Percentiles rank a stretch among this genome's conserved stretches.
Conservation (phyloP, 2,329 filamentous ascomycete genomes). For the Alternaria alternata region DNA sequence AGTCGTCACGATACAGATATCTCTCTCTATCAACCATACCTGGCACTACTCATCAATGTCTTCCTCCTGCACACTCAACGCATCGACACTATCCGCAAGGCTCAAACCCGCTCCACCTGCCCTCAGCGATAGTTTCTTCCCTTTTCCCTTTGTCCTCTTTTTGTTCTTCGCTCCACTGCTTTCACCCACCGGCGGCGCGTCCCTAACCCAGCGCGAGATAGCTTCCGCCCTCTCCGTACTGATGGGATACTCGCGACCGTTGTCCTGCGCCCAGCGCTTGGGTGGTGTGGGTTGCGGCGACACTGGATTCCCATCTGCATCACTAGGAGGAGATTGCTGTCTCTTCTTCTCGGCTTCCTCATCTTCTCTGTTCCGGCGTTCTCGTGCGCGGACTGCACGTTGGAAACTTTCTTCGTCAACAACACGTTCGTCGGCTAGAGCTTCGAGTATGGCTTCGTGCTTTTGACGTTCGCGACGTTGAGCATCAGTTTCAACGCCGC, state of each 20-base stretch:
- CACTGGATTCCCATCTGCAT: conserved; percentile 5
- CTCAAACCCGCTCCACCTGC: conserved; percentile 13
- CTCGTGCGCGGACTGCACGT: conserved; percentile 68
- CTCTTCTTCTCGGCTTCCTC: conserved; percentile 55
- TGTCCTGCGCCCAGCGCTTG: conserved; percentile 70
- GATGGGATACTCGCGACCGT: conserved; percentile 73
- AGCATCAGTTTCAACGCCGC: conserved; percentile 55
- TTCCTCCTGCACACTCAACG: conserved; percentile 25
- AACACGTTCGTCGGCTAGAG: conserved; percentile 72
- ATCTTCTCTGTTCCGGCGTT: conserved; percentile 64
- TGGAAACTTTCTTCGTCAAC: conserved; percentile 72
- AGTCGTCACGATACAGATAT: background rate
- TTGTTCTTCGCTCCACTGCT: conserved; percentile 46
- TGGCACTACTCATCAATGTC: conserved; percentile 4
- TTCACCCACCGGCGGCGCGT: conserved; percentile 54
- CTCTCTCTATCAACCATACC: background rate
- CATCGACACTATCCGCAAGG: conserved; percentile 31
- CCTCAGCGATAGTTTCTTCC: conserved; percentile 4
- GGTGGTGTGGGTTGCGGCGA: conserved; percentile 32
- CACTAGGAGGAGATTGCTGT: background rate
- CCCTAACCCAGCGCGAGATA: conserved; percentile 73
- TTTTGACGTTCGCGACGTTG: conserved; percentile 67
- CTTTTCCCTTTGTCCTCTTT: conserved; percentile 40
- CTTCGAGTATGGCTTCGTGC: conserved; percentile 72
- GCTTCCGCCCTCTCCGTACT: conserved; percentile 73